Percentiles rank a stretch among this genome's conserved stretches.
phyloP scores from a whole-genome alignment of 2,329 filamentous ascomycete species.

The Fusarium sp. region DNA sequence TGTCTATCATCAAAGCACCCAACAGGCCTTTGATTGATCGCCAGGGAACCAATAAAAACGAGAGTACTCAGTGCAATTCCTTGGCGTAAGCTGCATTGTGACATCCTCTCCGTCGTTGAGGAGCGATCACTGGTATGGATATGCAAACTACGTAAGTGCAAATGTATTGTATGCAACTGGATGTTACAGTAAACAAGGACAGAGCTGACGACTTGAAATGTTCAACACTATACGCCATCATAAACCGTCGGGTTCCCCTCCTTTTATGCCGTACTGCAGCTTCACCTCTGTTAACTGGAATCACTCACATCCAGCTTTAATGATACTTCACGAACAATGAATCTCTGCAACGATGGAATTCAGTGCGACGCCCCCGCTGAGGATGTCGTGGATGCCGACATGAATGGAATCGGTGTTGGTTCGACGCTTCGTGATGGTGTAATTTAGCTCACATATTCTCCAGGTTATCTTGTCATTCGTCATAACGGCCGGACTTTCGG shows the following conservation, averaged over 20 bases:
- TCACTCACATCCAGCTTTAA: not conserved
- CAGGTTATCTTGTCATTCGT: constrained; percentile 21
- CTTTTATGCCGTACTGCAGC: not conserved
- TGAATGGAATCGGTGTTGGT: constrained; percentile 30
- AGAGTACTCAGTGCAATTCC: not conserved
- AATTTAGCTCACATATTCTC: constrained; percentile 2
- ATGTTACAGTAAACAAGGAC: constrained; percentile 17
- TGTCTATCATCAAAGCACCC: not conserved
- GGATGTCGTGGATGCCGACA: constrained; percentile 25
- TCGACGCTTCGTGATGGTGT: not conserved
- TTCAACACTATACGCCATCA: constrained; percentile 8
- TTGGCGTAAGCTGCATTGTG: not conserved
- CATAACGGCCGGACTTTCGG: constrained; percentile 17
- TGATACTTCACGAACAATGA: constrained; percentile 1
- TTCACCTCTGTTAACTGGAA: not conserved
- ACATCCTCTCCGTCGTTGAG: not conserved
- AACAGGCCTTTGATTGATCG: not conserved
- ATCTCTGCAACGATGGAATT: constrained; percentile 11
- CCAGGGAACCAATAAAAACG: constrained; percentile 3
- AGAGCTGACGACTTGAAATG: constrained; percentile 6
- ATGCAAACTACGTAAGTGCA: not conserved
- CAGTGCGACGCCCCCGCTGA: constrained; percentile 2
- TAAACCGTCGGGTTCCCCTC: not conserved
- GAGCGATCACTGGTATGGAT: constrained; percentile 3
- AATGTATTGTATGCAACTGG: not conserved